Base-by-base conservation (phyloP, 768 basidiomycete genomes). In the Suillus sp. region DNA sequence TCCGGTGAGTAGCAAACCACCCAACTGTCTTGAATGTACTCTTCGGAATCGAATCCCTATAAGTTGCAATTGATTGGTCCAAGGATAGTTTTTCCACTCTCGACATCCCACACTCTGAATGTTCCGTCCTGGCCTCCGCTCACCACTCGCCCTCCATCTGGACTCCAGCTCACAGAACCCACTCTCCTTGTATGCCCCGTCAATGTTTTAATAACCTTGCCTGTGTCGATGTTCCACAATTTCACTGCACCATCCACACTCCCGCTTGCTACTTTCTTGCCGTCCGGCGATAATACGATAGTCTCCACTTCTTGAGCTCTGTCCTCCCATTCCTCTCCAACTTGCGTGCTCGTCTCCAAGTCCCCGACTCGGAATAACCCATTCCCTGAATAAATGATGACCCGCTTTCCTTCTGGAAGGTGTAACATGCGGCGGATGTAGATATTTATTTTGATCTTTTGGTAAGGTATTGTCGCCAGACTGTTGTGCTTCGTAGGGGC, bases 301-400 rank as follows among this genome's bases (percentile, higher is more conserved):
- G 20, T 8, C 18, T 9, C 0, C 9, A 43, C 20, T 8, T 20
- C 20, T n/a, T 0, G 0, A 1, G 2, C 42, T 43, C n/a, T 20
- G 20, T 43, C 42, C 20, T n/a, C 6, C 20, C 42, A 43, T 4
- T 20, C 42, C 7, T 43, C 42, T 8, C 42, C 20, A 20, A n/a
- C 42, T 20, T 43, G 42, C 20, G 8, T 43, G 8, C 20, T 20
- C 8, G 20, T 43, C 20, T 43, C 20, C 42, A n/a, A 8, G 42
- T 43, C 42, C 42, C 42, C 9, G 8, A 43, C 42, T 43, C 42
- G 42, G 20, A 43, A 8, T 20, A 20, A 43, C 6, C 42, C 42
- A 43, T 43, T 8, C 7, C 0, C 2, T 43, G 42, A 43, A 10
- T 11, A 35, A 1, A 11, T 35, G 11, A 35, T 35, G 35, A 35